A percentile compares a stretch with the other conserved stretches of the same genome.
Conservation (phyloP, 768 basidiomycete genomes). For the Amanita pallidorosea region DNA sequence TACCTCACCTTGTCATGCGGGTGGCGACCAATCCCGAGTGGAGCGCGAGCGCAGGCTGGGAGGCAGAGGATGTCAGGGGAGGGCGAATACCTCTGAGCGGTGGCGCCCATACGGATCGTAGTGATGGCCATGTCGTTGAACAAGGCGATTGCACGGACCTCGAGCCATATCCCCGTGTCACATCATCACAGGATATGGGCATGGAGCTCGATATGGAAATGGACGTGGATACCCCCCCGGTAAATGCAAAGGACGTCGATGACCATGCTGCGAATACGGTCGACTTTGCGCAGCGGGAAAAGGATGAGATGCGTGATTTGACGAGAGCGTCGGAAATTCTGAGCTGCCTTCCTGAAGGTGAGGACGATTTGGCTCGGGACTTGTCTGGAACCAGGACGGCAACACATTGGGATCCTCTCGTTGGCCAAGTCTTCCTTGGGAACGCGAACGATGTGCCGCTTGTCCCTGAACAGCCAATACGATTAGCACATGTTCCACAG, state of each 20-base stretch:
- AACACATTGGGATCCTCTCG: conserved; percentile 39
- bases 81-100: neutral
- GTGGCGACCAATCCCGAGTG: conserved; percentile 25
- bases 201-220: conserved; percentile 13
- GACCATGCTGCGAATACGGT: conserved; percentile 42
- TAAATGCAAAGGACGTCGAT: neutral
- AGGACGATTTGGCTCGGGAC: neutral
- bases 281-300: conserved; percentile 75
- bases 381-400: conserved; percentile 19
- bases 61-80: conserved; percentile 2
- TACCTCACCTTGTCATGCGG: conserved; percentile 45
- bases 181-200: neutral
- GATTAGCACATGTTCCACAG: conserved; percentile 16
- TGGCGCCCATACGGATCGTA: conserved; percentile 29
- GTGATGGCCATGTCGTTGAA: conserved; percentile 28
- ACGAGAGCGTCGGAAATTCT: conserved; percentile 78
- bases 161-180: conserved; percentile 15
- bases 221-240: conserved; percentile 6
- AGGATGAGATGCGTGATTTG: conserved; percentile 83
- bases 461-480: conserved; percentile 16
- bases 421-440: conserved; percentile 70
- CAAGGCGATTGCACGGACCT: conserved; percentile 12
- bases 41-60: conserved; percentile 8
- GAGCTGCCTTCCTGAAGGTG: conserved; percentile 23
- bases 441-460: conserved; percentile 76